Conservation (phyloP, 129 eudicot genomes). For the Silybum marianum region DNA sequence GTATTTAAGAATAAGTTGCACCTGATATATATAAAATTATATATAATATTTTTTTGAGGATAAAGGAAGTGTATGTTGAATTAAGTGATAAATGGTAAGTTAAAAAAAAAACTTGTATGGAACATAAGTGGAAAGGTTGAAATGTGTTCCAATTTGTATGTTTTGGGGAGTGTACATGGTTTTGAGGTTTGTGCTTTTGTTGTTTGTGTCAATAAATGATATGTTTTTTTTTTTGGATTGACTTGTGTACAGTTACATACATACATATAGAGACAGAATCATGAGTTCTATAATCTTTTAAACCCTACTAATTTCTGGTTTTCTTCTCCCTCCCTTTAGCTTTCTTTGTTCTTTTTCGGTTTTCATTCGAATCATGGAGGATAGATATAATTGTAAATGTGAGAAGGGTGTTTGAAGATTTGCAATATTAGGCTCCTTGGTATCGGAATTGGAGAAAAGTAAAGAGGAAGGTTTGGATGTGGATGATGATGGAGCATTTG, state of each 20-base stretch:
- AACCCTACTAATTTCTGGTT: not conserved
- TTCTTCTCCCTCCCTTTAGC: constrained; percentile 1
- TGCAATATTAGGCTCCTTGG: not conserved
- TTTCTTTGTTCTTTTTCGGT: not conserved
- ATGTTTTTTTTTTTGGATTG: not conserved
- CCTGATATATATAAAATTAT: constrained; percentile 16
- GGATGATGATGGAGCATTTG: not conserved
- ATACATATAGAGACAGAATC: not conserved
- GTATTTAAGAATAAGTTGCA: constrained; percentile 40
- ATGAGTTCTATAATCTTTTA: constrained; percentile 17
- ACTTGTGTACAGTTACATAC: constrained; percentile 1
- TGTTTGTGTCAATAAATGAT: constrained; percentile 34
- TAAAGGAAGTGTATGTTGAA: constrained; percentile 39
- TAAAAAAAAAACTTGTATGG: constrained; percentile 20
- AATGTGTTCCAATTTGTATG: constrained; percentile 39
- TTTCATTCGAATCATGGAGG: not conserved
- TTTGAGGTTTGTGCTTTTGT: constrained; percentile 15
- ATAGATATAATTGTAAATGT: not conserved
- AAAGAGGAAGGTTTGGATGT: not conserved
- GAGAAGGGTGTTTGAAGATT: too few relatives aligned
- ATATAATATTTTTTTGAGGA: constrained; percentile 31
- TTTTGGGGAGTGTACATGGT: constrained; percentile 42
- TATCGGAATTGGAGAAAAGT: not conserved
- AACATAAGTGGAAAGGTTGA: constrained; percentile 33
- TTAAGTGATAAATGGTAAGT: constrained; percentile 38